Base-by-base conservation (phyloP, 2,329 filamentous ascomycete species). In the Septoria linicola region DNA sequence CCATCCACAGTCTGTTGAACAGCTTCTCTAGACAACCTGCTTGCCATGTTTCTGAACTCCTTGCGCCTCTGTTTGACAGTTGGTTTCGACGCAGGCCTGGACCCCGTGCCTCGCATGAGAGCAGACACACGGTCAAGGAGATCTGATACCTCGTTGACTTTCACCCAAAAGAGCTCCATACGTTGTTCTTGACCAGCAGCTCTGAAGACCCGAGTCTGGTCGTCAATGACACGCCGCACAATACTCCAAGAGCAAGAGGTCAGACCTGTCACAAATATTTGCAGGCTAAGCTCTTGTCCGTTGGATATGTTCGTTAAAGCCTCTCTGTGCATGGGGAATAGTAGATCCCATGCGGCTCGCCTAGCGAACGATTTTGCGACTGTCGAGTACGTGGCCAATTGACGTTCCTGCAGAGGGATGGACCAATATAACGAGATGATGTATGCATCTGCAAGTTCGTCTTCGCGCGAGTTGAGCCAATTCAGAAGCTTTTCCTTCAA, bases 401-500 rank as follows among this genome's bases (percentile, higher is more conserved):
- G 57, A 19, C 63, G 35, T 6, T 53, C 23, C 13, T 52, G 35
- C 3, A 49, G n/a, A 1, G 61, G 61, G 10, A 66, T 54, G 4
- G 60, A 57, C 37, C 53, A 59, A 32, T 63, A 65, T 4, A 67
- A 47, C 16, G 59, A 51, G 8, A 58, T 44, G 31, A 59, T 61
- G 17, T 61, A 57, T 13, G 51, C 54, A 27, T 58, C 53, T 1
- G 60, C 60, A 21, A 57, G 41, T 10, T 56, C 51, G 39, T 54
- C 52, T 3, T 46, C 32, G 10, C 50, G 42, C 14, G 34, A 34
- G 8, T 56, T 53, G 11, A 67, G 55, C 59, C 62, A 67, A 16
- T 44, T 32, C n/a, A 67, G 39, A n/a, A 67, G 46, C 40, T 60
- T 56, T 19, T 54, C 48, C 44, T 62, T 63, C 14, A 66, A 46